Conservation (phyloP, 164 flowering plant genomes). For the Cinnamomum micranthum region DNA sequence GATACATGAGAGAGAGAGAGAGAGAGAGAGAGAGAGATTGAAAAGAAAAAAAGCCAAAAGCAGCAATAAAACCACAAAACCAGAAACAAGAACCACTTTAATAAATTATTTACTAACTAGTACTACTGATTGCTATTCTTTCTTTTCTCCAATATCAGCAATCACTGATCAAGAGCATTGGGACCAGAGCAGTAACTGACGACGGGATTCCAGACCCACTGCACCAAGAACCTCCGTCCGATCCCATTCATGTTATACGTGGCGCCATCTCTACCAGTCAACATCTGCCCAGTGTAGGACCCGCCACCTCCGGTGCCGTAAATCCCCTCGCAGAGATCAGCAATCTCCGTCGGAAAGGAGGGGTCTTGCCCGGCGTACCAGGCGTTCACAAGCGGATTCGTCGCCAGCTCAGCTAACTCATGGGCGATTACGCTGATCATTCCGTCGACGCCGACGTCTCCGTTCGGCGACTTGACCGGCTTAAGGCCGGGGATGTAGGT, state of each 20-base stretch:
- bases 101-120: background rate
- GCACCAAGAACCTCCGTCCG: conserved; percentile 75
- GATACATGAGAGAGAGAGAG: background rate
- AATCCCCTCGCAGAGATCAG: conserved; percentile 86
- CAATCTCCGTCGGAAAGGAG: conserved; percentile 71
- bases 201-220: conserved; percentile 90
- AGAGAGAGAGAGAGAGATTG: background rate
- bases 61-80: background rate
- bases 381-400: conserved; percentile 89
- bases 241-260: conserved; percentile 84
- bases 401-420: conserved; percentile 88
- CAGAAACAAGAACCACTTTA: background rate
- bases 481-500: conserved; percentile 57
- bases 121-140: background rate
- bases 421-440: conserved; percentile 82
- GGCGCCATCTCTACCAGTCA: conserved; percentile 59
- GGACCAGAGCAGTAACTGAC: conserved; percentile 84
- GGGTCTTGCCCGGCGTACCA: conserved; percentile 97
- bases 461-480: conserved; percentile 74
- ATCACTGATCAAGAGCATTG: conserved; percentile 75
- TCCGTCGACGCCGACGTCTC: conserved; percentile 81
- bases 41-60: background rate
- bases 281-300: conserved; percentile 80
- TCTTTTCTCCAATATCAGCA: too few species aligned
- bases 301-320: conserved; percentile 88